Percentiles rank a stretch among this genome's conserved stretches.
These are phyloP conservation scores for Rehmannia glutinosa DNA, from an alignment of 257 asterid genomes.

Conservation along the genomic window DNA sequence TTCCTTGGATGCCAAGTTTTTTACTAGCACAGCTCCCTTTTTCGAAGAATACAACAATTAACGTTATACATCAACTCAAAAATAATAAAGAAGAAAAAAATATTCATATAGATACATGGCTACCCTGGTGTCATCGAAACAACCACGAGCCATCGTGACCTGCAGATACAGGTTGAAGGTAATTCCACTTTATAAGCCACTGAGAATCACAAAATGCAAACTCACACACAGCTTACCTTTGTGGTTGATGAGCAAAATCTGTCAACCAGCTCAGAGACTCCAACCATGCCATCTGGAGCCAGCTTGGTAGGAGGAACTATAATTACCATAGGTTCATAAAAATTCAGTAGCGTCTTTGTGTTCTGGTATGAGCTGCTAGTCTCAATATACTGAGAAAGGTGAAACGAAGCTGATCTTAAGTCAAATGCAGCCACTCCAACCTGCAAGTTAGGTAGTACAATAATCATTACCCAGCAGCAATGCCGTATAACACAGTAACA, in stretches of 20 bases:
- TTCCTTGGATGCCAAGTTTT: slow-evolving; percentile 82
- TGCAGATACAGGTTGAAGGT: slow-evolving; percentile 30
- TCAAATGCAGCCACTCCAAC: slow-evolving; percentile 98
- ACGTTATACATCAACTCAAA: slow-evolving; percentile 24
- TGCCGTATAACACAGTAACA: not conserved
- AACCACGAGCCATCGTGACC: slow-evolving; percentile 78
- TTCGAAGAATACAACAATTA: slow-evolving; percentile 24
- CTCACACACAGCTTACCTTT: slow-evolving; percentile 42
- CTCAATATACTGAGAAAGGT: slow-evolving; percentile 97
- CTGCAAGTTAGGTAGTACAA: slow-evolving; percentile 29
- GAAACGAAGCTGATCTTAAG: slow-evolving; percentile 90
- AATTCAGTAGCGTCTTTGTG: slow-evolving; percentile 84
- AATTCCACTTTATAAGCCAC: slow-evolving; percentile 17
- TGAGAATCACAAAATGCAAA: slow-evolving; percentile 2
- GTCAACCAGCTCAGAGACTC: slow-evolving; percentile 86
- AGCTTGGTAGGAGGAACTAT: slow-evolving; percentile 81
- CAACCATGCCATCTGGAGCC: slow-evolving; percentile 94
- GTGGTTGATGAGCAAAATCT: slow-evolving; percentile 62
- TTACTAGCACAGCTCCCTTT: slow-evolving; percentile 82
- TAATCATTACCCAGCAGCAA: slow-evolving; percentile 6
- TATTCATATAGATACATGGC: slow-evolving; percentile 21
- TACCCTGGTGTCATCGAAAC: slow-evolving; percentile 98
- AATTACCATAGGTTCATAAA: slow-evolving; percentile 83
- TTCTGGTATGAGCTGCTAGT: slow-evolving; percentile 91
- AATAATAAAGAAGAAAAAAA: slow-evolving; percentile 10